A percentile compares a stretch with the other conserved stretches of the same genome.
Conservation (phyloP, 2,329 filamentous ascomycete genomes). For the Hymenoscyphus fraxineus region DNA sequence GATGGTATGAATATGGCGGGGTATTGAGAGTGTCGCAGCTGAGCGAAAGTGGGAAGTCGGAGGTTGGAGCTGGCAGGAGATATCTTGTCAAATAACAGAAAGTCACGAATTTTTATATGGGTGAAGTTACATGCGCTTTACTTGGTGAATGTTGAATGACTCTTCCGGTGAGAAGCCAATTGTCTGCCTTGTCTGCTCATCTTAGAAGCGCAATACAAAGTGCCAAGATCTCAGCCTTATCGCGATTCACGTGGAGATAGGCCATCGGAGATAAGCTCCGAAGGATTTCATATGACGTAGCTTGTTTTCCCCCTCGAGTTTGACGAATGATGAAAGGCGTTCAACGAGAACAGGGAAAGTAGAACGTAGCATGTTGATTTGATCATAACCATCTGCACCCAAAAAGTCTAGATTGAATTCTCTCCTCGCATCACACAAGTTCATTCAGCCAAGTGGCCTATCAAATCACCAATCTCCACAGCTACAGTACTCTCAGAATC, state of each 20-base stretch:
- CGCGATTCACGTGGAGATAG: neutral
- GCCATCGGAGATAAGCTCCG: neutral
- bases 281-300: neutral
- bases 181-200: neutral
- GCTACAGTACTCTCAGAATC: neutral
- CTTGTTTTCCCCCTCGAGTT: neutral
- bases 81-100: neutral
- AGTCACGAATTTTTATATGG: neutral
- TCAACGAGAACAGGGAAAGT: neutral
- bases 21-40: neutral
- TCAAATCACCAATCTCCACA: neutral
- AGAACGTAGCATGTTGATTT: neutral
- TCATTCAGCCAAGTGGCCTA: neutral
- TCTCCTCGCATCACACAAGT: neutral
- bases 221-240: neutral
- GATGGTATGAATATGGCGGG: neutral
- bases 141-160: neutral
- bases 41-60: neutral
- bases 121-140: too few species aligned
- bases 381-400: constrained; percentile 1
- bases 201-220: neutral
- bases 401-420: constrained; percentile 5
- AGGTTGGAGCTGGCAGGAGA: neutral
- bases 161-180: neutral
- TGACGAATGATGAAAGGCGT: neutral